Evolutionary conservation across 257 asterid species (phyloP), one percentile per base, ranked within the genome.

Genomic region (Fraxinus quadrangulata): DNA sequence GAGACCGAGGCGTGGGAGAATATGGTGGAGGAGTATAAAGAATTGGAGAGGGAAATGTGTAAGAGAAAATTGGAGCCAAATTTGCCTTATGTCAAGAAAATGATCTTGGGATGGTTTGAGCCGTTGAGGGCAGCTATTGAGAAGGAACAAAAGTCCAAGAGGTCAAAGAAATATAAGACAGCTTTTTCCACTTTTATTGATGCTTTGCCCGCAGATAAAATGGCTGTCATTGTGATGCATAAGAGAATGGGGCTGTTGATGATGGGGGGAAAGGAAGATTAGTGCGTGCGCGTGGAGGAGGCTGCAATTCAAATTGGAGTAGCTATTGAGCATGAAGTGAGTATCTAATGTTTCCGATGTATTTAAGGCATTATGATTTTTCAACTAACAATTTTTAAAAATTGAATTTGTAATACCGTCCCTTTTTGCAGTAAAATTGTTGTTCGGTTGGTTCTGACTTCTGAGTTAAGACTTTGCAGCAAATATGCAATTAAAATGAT

Each of bases 1-100:
- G 99, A 94, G 75, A 94, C 97, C 0, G 94, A 94, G 92, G 99
- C 96, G 1, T 94, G 97, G 99, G 94, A 91, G 91, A 89, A 85
- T 78, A 90, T 78, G 92, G 97, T 88, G 79, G 94, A 90, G 61
- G 97, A 94, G 83, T 94, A 92, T 54, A 86, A 90, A 69, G 97
- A 94, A 69, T 78, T 94, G 86, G 96, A 94, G 80, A 91, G 89
- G 82, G 97, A 91, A 63, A 94, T 94, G 98, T 92, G 97, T 77
- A 98, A 94, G 89, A 91, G 82, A 81, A 92, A 94, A 72, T 54
- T 94, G 87, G 99, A 97, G 16, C 98, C 97, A 4, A 89, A 91
- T 82, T 79, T 95, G 85, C 99, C 99, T 73, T 86, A 88, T 70
- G 86, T 95, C 40, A 95, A 95, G 89, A 90, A 90, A 80, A 79